Evolutionary conservation across 345 rosid species (phyloP).

Genomic region (Aquilaria sinensis): DNA sequence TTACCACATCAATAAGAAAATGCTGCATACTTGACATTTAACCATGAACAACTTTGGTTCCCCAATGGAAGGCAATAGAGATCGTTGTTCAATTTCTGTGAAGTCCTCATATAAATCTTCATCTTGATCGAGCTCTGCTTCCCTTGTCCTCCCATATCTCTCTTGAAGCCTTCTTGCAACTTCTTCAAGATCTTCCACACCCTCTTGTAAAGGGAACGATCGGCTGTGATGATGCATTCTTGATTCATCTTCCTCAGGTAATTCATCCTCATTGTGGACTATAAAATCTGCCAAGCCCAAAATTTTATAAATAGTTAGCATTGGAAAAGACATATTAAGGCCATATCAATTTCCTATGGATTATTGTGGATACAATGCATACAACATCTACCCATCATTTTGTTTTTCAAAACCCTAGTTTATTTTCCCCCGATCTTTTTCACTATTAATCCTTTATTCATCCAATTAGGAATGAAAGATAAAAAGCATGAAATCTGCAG

Average conservation of each 20-base stretch:
- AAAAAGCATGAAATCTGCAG: not conserved
- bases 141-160: slow-evolving; percentile 53
- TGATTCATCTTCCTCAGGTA: slow-evolving; percentile 65
- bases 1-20: not conserved
- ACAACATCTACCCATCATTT: no score
- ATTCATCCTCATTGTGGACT: slow-evolving; percentile 57
- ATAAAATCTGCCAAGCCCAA: slow-evolving; percentile 52
- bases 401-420: no score
- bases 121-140: slow-evolving; percentile 68
- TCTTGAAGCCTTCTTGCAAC: slow-evolving; percentile 68
- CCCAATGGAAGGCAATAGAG: slow-evolving; percentile 84
- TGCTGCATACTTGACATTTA: slow-evolving; percentile 29
- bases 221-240: slow-evolving; percentile 41
- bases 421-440: no score
- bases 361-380: not conserved
- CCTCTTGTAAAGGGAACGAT: slow-evolving; percentile 55
- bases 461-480: not conserved
- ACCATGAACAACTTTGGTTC: slow-evolving; percentile 60
- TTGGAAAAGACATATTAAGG: not conserved
- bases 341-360: not conserved
- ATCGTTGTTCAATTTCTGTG: slow-evolving; percentile 86
- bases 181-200: slow-evolving; percentile 75
- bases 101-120: slow-evolving; percentile 48
- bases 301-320: not conserved
- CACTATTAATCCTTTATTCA: no score